Percentiles rank a stretch among this genome's conserved stretches.
These are phyloP conservation scores for Lactifluus piperatus DNA, from an alignment of 768 basidiomycete genomes.

Conservation along the genomic window DNA sequence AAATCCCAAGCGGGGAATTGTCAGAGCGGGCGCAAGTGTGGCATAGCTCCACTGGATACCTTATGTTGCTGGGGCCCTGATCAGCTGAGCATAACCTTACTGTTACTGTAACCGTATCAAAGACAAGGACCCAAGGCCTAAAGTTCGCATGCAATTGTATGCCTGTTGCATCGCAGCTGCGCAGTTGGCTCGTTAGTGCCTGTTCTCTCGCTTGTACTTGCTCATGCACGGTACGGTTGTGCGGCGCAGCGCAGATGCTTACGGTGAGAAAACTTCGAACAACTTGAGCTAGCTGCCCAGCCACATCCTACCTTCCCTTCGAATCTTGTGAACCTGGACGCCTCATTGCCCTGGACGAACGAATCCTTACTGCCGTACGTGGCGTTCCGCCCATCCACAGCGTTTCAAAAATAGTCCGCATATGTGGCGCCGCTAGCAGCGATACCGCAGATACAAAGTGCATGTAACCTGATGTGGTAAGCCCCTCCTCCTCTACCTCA, in stretches of 20 bases:
- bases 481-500: not conserved
- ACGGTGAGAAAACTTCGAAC: too few species aligned
- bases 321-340: not conserved
- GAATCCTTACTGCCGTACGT: not conserved
- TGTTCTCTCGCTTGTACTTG: too few species aligned
- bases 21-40: not conserved
- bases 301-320: too few species aligned
- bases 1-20: not conserved
- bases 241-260: too few species aligned
- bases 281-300: too few species aligned
- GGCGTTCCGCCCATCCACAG: not conserved
- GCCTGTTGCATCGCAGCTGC: not conserved
- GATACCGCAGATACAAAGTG: not conserved
- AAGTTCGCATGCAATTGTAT: too few species aligned
- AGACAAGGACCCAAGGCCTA: not conserved
- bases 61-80: not conserved
- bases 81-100: not conserved
- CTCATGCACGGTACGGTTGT: too few species aligned
- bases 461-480: not conserved
- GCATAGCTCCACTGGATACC: not conserved
- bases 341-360: not conserved
- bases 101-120: too few species aligned
- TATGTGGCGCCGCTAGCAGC: not conserved
- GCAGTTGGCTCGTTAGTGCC: not conserved
- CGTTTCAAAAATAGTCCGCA: not conserved